Base-by-base conservation (phyloP, 208 protist genomes). In the Balamuthia mandrillaris region DNA sequence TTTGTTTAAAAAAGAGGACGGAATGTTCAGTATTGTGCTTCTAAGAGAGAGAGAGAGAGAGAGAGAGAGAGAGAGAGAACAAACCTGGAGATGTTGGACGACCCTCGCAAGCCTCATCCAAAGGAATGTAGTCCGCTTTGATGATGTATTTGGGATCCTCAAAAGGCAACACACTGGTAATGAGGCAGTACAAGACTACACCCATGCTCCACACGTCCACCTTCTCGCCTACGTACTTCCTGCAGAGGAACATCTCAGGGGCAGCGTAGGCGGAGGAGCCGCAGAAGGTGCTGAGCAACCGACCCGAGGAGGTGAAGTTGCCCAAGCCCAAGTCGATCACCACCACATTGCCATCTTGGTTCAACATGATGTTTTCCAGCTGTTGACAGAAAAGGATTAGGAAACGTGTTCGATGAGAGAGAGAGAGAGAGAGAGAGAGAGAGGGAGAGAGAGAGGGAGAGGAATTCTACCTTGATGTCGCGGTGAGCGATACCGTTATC, bases 161-260 rank as follows among this genome's bases (percentile, higher is more conserved):
- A 84, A 99, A 99, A 16, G 98, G 98, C 4, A 99, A 91, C 75
- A 92, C 96, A 60, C 98, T 97, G 6, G 94, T 95, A 3, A 99
- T 89, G 90, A 99, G 96, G 41, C 98, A 98, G 90, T 96, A 99
- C 0, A 99, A 89, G 78, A 99, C 97, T 18, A 98, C 96, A 24
- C 97, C 97, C 78, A 96, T 97, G 86, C 94, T 97, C 97, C 97
- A 99, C 88, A 82, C 14, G 9, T 82, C 74, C 24, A 82, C 74
- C 2, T 5, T 3, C 7, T 45, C 41, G 0, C 74, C 74, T 5
- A 82, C 74, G 56, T 82, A 82, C 27, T 82, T 42, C 74, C 66
- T 49, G 56, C 75, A 83, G 5, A 83, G 54, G 54, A 83, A 83
- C 81, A 86, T 86, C 54, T 86, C 81, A 1, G 81, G 81, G 18